Conservation (phyloP, 768 basidiomycete genomes). For the Suillus plorans region DNA sequence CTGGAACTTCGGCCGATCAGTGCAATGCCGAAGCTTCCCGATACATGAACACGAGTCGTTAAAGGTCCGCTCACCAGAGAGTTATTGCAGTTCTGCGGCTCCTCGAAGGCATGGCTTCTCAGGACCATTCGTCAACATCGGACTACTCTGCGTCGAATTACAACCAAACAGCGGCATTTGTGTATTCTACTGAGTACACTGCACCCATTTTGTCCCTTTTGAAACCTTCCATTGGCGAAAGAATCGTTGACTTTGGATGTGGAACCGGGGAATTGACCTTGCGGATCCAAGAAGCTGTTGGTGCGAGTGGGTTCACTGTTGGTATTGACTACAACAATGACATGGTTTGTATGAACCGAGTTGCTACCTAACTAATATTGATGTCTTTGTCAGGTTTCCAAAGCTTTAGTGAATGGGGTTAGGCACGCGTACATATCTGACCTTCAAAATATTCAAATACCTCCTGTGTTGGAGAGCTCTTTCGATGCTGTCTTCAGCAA, state of each 20-base stretch:
- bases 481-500: slow-evolving; percentile 83
- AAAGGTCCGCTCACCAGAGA: not conserved
- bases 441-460: slow-evolving; percentile 45
- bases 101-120: not conserved
- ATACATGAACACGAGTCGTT: not conserved
- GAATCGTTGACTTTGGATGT: slow-evolving; percentile 77
- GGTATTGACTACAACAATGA: slow-evolving; percentile 70
- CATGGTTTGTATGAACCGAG: slow-evolving; percentile 42
- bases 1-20: not conserved
- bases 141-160: slow-evolving; percentile 65
- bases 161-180: slow-evolving; percentile 64
- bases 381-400: slow-evolving; percentile 43
- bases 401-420: slow-evolving; percentile 49
- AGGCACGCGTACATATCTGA: slow-evolving; percentile 51
- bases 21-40: not conserved
- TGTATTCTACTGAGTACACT: slow-evolving; percentile 54
- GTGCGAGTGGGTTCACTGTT: slow-evolving; percentile 51
- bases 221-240: slow-evolving; percentile 62
- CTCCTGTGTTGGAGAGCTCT: slow-evolving; percentile 32
- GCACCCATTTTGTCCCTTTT: slow-evolving; percentile 59
- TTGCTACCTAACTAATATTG: not conserved
- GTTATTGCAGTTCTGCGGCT: not conserved
- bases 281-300: slow-evolving; percentile 54
- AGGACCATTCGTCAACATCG: not conserved
- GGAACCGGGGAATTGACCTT: slow-evolving; percentile 79